Percentiles rank a stretch among this genome's conserved stretches.
Evolutionary conservation across 306 rosid species (phyloP).

Genomic region (Inga laurina): DNA sequence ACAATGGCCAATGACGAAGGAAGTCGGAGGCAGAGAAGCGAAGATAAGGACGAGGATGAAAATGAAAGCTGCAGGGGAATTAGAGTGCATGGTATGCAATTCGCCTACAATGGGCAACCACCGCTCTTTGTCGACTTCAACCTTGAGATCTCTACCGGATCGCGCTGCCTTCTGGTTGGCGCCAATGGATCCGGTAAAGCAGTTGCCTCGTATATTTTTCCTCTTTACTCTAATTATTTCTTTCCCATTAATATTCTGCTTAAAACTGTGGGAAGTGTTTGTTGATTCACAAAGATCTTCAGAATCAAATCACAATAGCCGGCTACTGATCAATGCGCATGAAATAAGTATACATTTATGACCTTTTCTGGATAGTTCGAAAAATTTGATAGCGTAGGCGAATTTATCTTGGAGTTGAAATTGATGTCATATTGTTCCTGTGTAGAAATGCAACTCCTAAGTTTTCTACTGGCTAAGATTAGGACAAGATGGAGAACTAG

Average conservation of each 20-base stretch:
- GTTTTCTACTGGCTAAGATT: not conserved
- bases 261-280: not conserved
- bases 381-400: not conserved
- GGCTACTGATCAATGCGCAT: not conserved
- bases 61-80: conserved; percentile 42
- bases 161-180: conserved; percentile 93
- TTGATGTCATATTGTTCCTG: not conserved
- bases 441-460: not conserved
- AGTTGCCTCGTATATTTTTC: not conserved
- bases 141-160: conserved; percentile 74
- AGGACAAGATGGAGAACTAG: not conserved
- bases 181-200: conserved; percentile 91
- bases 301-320: not conserved
- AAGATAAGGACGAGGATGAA: conserved; percentile 11
- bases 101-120: conserved; percentile 59
- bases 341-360: not conserved
- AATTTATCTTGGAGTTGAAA: not conserved
- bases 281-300: not conserved
- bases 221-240: not conserved
- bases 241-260: not conserved
- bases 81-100: conserved; percentile 74
- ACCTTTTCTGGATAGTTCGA: not conserved
- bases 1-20: conserved; percentile 54
- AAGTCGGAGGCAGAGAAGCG: not conserved
- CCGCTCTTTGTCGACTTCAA: conserved; percentile 74